phyloP scores from a whole-genome alignment of 2,329 filamentous ascomycete genomes.

The Berkeleyomyces basicola region DNA sequence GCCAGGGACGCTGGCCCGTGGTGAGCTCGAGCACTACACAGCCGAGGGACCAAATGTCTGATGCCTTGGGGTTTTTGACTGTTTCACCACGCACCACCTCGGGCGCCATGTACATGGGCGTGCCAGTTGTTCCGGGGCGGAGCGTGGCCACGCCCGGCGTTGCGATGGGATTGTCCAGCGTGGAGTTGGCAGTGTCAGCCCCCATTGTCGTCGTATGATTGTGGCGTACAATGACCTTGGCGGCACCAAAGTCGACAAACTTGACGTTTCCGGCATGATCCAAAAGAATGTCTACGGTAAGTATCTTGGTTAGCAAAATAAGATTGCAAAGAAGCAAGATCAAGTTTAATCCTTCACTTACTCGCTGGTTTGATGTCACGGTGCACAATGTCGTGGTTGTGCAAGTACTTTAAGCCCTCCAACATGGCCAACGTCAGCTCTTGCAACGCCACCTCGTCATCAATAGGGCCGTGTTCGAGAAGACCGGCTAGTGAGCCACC shows the following conservation, averaged over 20 bases:
- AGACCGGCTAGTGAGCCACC: constrained; percentile 81
- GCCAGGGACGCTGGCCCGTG: constrained; percentile 86
- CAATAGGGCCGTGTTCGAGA: constrained; percentile 88
- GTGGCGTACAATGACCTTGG: constrained; percentile 59
- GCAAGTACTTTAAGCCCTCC: constrained; percentile 84
- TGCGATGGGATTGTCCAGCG: background rate
- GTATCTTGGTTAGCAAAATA: background rate
- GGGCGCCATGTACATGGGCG: constrained; percentile 99
- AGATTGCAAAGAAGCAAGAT: background rate
- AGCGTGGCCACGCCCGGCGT: background rate
- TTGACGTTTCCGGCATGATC: constrained; percentile 98
- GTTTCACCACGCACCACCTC: constrained; percentile 87
- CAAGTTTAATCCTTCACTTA: constrained; percentile 30
- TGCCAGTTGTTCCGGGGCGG: constrained; percentile 58
- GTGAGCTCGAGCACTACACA: constrained; percentile 98
- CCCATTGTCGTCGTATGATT: constrained; percentile 22
- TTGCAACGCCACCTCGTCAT: constrained; percentile 95
- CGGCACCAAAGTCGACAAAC: constrained; percentile 95
- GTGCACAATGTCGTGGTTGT: constrained; percentile 82
- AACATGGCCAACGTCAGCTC: constrained; percentile 89
- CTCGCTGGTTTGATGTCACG: constrained; percentile 97
- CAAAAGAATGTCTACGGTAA: constrained; percentile 60
- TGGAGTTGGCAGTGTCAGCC: constrained; percentile 48
- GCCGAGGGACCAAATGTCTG: constrained; percentile 91
- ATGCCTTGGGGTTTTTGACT: constrained; percentile 52